Conservation (phyloP, 2,329 filamentous ascomycete genomes). For the Xylariaceae sp. region DNA sequence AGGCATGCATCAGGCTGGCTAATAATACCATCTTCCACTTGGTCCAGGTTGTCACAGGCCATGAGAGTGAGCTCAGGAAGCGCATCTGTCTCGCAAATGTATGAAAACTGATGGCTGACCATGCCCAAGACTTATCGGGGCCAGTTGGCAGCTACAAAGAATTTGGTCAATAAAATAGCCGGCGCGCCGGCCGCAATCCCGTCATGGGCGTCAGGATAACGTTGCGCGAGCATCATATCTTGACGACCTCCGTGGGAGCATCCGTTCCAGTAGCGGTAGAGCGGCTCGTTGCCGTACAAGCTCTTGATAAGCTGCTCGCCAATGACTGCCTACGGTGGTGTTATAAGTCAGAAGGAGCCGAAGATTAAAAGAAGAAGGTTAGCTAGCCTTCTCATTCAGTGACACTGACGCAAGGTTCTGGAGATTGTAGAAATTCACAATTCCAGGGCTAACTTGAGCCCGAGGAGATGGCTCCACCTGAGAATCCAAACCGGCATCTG, state of each 20-base stretch:
- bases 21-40: constrained; percentile 42
- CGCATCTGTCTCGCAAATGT: constrained; percentile 15
- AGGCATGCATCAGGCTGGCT: constrained; percentile 34
- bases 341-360: not conserved
- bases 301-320: constrained; percentile 41
- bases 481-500: constrained; percentile 25
- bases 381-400: constrained; percentile 24
- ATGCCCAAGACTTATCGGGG: constrained; percentile 17
- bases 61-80: constrained; percentile 11
- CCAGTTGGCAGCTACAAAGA: constrained; percentile 13
- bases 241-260: constrained; percentile 52
- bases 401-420: constrained; percentile 27
- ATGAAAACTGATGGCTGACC: constrained; percentile 12
- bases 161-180: constrained; percentile 20
- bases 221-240: constrained; percentile 48
- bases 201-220: constrained; percentile 50
- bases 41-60: constrained; percentile 40
- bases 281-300: constrained; percentile 34
- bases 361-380: not conserved
- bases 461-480: constrained; percentile 12
- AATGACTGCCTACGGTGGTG: constrained; percentile 29
- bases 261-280: constrained; percentile 50
- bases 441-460: constrained; percentile 20
- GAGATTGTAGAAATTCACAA: constrained; percentile 24
- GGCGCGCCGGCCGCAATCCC: constrained; percentile 48